These are phyloP conservation scores for Chytriomyces sp. DNA, from an alignment of 192 early-diverging fungal species.

Conservation along the genomic window DNA sequence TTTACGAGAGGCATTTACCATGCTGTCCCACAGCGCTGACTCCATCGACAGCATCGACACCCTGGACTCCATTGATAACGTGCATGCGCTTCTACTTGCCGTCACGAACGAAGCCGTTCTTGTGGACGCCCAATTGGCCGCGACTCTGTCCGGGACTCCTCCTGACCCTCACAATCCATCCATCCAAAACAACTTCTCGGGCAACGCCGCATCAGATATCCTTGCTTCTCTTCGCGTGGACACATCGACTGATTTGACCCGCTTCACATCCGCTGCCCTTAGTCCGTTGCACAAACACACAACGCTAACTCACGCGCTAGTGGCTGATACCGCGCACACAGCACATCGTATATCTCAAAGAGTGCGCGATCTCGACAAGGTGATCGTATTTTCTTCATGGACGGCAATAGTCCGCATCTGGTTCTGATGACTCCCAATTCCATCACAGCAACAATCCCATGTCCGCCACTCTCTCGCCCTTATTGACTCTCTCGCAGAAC, in stretches of 20 bases:
- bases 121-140: constrained; percentile 6
- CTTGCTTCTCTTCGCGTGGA: no score
- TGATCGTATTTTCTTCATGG: constrained; percentile 46
- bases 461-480: constrained; percentile 72
- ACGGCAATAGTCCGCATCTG: not conserved
- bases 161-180: not conserved
- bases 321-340: constrained; percentile 69
- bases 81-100: not conserved
- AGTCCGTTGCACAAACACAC: not conserved
- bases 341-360: constrained; percentile 85
- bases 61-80: no score
- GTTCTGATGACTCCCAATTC: not conserved
- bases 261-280: not conserved
- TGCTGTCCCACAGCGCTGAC: no score
- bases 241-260: no score
- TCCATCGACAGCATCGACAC: no score
- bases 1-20: no score
- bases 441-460: constrained; percentile 53
- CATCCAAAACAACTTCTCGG: not conserved
- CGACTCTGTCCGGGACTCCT: not conserved
- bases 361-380: constrained; percentile 83
- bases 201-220: not conserved
- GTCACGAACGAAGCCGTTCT: not conserved
- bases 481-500: constrained; percentile 70
- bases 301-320: constrained; percentile 37